Conservation (phyloP, 2,329 filamentous ascomycete species). For the Pseudogymnoascus sp. region DNA sequence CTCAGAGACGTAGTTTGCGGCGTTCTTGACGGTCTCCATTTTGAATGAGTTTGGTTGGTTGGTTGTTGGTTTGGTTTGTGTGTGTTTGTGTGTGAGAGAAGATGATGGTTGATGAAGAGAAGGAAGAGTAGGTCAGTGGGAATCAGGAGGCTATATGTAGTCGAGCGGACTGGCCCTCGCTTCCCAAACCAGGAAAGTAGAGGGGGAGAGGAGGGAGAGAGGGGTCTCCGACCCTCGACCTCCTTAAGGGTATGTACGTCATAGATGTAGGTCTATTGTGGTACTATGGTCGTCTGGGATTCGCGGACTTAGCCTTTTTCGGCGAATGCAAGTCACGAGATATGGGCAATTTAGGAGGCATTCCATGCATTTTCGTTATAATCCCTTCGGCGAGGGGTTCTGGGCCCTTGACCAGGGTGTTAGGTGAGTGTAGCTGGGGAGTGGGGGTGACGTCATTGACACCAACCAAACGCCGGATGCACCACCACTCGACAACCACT, state of each 20-base stretch:
- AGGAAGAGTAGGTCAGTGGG: conserved; percentile 7
- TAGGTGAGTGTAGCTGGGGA: not conserved
- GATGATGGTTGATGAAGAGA: conserved; percentile 17
- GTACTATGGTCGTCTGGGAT: not conserved
- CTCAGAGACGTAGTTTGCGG: conserved; percentile 49
- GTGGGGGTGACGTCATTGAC: not conserved
- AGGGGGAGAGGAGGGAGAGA: not conserved
- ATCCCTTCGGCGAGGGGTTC: not conserved
- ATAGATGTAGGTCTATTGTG: not conserved
- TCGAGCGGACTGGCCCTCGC: conserved; percentile 1
- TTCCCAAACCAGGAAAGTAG: not conserved
- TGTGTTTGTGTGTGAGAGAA: conserved; percentile 18
- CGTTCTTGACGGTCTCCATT: conserved; percentile 37
- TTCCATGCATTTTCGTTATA: not conserved
- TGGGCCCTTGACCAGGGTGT: not conserved
- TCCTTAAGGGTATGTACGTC: conserved; percentile 2
- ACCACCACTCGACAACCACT: not conserved
- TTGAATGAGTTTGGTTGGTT: conserved; percentile 18
- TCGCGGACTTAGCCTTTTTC: not conserved
- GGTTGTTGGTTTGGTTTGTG: conserved; percentile 18
- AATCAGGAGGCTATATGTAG: conserved; percentile 14
- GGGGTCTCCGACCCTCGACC: not conserved
- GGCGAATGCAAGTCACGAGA: not conserved
- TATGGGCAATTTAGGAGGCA: not conserved
- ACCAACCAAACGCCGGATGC: not conserved